Evolutionary conservation across 352 stramenopile genomes (phyloP), one percentile per base, ranked within the genome.

Genomic region (Plasmopara viticola): DNA sequence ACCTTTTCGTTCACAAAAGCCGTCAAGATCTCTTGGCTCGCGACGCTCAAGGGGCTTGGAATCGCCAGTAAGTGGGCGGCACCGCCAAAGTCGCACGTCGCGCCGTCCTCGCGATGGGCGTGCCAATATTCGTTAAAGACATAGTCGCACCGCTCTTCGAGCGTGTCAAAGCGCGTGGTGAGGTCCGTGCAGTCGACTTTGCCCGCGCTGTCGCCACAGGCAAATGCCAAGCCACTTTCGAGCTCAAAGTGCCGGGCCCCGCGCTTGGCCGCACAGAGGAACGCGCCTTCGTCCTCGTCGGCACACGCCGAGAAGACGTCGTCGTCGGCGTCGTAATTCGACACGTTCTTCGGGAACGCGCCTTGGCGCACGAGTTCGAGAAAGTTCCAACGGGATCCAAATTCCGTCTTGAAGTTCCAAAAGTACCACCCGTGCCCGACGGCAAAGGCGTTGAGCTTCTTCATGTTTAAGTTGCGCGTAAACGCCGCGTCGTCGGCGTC

Each of bases 371-470:
- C 60, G 17, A 87, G 58, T 34, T 74, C 58, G 54, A 97, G 70
- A 52, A 96, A 97, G 45, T 83, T 89, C 92, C 92, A 98, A n/a
- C 78, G 70, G 15, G 84, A 78, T 35, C 87, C 86, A 10, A 97
- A 63, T 64, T 98, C 92, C 1, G 89, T 97, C 56, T 94, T 87
- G 67, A 97, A 98, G 60, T 97, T 98, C 92, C 89, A 97, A 60
- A 97, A 98, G 74, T 96, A 97, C 67, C 89, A 95, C n/a, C 91
- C 92, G 67, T 98, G 89, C 25, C 86, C 88, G 28, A 95, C 68
- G 0, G 78, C 81, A 55, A 95, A 97, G 5, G 86, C 83, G 56
- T 91, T 92, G 29, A 97, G 88, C 64, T 98, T 96, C 64, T 96
- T 97, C n/a, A 86, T 46, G 34, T 84, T 86, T 8, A 98, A 60